A percentile compares a stretch with the other conserved stretches of the same genome.
Conservation (phyloP, 176 grass and related monocot genomes). For the Ampelocalamus luodianensis region DNA sequence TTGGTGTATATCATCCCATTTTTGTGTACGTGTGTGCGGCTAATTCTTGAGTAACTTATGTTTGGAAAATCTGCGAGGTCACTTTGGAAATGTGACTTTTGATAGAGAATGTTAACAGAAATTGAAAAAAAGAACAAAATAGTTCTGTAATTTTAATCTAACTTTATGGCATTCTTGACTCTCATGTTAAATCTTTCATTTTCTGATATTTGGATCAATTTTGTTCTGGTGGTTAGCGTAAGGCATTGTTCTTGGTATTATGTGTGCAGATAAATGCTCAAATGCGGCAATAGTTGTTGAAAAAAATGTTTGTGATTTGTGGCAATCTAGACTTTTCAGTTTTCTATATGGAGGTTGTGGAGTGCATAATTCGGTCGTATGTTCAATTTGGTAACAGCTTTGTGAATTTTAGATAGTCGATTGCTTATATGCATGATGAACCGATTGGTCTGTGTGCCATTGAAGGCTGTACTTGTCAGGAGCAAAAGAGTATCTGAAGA, state of each 20-base stretch:
- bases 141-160: background rate
- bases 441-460: background rate
- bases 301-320: background rate
- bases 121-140: background rate
- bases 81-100: constrained; percentile 4
- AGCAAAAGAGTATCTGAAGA: background rate
- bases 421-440: constrained; percentile 1
- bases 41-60: constrained; percentile 27
- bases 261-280: background rate
- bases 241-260: background rate
- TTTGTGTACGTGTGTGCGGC: constrained; percentile 12
- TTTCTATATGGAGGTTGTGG: background rate
- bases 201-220: background rate
- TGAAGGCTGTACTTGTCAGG: background rate
- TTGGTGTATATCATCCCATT: constrained; percentile 39
- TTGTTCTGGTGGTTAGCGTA: background rate
- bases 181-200: background rate
- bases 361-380: constrained; percentile 10
- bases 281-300: background rate
- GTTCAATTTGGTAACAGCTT: background rate
- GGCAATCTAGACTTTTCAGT: background rate
- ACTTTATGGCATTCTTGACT: background rate
- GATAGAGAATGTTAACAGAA: background rate
- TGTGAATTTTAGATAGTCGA: background rate
- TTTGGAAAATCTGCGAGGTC: background rate